These are phyloP conservation scores for Puccinia triticina DNA, from an alignment of 1,284 basidiomycete genomes.

Conservation along the genomic window DNA sequence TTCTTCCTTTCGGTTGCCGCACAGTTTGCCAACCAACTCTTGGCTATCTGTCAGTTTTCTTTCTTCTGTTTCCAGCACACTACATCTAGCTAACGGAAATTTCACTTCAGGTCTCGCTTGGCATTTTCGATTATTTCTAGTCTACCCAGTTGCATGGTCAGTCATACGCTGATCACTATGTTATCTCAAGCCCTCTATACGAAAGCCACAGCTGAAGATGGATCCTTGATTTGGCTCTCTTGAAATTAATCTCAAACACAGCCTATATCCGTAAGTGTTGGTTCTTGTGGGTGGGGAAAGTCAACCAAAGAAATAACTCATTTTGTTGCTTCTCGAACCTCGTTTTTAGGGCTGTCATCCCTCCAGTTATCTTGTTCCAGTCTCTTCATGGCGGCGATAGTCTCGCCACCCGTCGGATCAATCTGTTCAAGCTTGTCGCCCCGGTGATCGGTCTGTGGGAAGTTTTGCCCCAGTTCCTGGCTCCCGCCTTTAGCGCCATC, in stretches of 20 bases:
- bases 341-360: slow-evolving; percentile 41
- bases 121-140: slow-evolving; percentile 45
- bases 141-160: slow-evolving; percentile 43
- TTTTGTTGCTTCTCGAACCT: not conserved
- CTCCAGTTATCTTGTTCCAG: slow-evolving; percentile 51
- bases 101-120: slow-evolving; percentile 44
- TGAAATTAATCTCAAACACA: not conserved
- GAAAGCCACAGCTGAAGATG: not conserved
- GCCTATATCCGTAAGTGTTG: slow-evolving; percentile 37
- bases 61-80: not conserved
- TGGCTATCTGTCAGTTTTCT: slow-evolving; percentile 46
- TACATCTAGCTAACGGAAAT: not conserved
- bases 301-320: not conserved
- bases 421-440: slow-evolving; percentile 43
- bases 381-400: slow-evolving; percentile 44
- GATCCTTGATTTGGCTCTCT: not conserved
- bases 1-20: slow-evolving; percentile 37
- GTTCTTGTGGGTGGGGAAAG: not conserved
- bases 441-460: slow-evolving; percentile 51
- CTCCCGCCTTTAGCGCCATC: slow-evolving; percentile 48
- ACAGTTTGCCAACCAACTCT: slow-evolving; percentile 48
- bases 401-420: slow-evolving; percentile 40
- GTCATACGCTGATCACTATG: not conserved
- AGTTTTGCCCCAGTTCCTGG: slow-evolving; percentile 47
- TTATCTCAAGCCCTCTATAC: not conserved